Evolutionary conservation across 768 basidiomycete genomes (phyloP), one percentile per base, ranked within the genome.

Genomic region (Naganishia vaughanmartiniae): DNA sequence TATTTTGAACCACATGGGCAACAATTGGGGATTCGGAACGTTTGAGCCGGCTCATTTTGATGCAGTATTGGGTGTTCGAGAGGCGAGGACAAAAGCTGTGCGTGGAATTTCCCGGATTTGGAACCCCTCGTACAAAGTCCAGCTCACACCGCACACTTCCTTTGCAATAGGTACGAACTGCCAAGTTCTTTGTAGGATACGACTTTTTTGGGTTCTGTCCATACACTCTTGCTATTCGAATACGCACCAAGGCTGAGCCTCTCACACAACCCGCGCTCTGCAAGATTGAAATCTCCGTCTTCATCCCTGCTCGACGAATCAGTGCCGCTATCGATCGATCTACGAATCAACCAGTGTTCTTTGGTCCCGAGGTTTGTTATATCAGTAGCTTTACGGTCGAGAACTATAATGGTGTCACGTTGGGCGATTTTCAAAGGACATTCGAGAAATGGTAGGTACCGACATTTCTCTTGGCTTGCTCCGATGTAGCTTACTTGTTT

Each of bases 391-490:
- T 65, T 65, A 57, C 65, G 36, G 69, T 70, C 1, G 58, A 65
- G 46, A 70, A 70, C 36, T 70, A 57, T 42, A 60, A 60, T 36
- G 69, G 69, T 19, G 63, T 70, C 9, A 70, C 69, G 5, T 30
- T 70, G 31, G 69, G 69, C n/a, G 69, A 70, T 56, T 70, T 63
- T n/a, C 69, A 70, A 28, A 24, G n/a, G 30, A 48, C 33, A 36
- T 70, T 70, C 46, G 69, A 70, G 33, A 70, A 56, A 36, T 70
- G 69, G 69, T 65, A 53, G 14, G 69, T 58, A n/a, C 54, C 17
- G n/a, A 11, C 3, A 30, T 69, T 11, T 53, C 15, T 15, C 14
- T 7, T 14, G 36, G 21, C 10, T 14, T 21, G 11, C 3, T 19
- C 19, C 21, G 33, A 24, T 34, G n/a, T 54, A 24, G 31, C 36